These are phyloP conservation scores for Pseudoneurospora amorphoporcata DNA, from an alignment of 495 filamentous ascomycete genomes.

Conservation along the genomic window DNA sequence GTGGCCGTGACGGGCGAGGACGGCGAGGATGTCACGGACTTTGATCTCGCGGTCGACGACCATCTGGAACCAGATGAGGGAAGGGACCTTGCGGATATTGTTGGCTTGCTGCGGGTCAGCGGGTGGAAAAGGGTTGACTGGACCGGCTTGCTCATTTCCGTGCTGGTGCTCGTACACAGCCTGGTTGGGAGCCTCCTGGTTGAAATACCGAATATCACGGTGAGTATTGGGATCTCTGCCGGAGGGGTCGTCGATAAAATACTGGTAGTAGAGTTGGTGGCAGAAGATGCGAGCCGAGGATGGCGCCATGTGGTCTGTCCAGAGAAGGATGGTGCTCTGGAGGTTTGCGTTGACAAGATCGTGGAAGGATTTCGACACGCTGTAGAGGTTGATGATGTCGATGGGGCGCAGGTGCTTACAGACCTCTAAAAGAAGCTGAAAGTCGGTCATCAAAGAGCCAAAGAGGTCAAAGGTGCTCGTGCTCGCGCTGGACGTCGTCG, in stretches of 20 bases:
- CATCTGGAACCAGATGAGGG: slow-evolving; percentile 22
- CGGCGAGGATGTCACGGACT: slow-evolving; percentile 42
- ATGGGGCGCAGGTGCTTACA: slow-evolving; percentile 36
- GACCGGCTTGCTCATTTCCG: not conserved
- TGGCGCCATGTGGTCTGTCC: slow-evolving; percentile 26
- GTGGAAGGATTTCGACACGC: slow-evolving; percentile 48
- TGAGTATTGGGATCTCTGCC: slow-evolving; percentile 14
- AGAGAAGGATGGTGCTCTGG: slow-evolving; percentile 21
- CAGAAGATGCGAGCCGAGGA: slow-evolving; percentile 40
- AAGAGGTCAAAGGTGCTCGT: slow-evolving; percentile 38
- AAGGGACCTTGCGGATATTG: slow-evolving; percentile 15
- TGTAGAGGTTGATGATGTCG: slow-evolving; percentile 46
- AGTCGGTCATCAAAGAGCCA: slow-evolving; percentile 31
- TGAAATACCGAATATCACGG: slow-evolving; percentile 6
- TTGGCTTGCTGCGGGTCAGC: not conserved
- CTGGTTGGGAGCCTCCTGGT: not conserved
- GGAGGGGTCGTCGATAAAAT: slow-evolving; percentile 42
- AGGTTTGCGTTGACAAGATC: slow-evolving; percentile 36
- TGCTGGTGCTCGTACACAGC: not conserved
- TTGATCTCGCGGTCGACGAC: slow-evolving; percentile 18
- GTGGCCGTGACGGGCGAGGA: slow-evolving; percentile 40
- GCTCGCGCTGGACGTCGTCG: not conserved
- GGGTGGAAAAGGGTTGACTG: not conserved
- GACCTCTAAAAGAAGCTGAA: slow-evolving; percentile 41
- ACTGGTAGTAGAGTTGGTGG: slow-evolving; percentile 35